Evolutionary conservation across 192 early-diverging fungal species (phyloP).

Genomic region (Umbelopsis isabellina): DNA sequence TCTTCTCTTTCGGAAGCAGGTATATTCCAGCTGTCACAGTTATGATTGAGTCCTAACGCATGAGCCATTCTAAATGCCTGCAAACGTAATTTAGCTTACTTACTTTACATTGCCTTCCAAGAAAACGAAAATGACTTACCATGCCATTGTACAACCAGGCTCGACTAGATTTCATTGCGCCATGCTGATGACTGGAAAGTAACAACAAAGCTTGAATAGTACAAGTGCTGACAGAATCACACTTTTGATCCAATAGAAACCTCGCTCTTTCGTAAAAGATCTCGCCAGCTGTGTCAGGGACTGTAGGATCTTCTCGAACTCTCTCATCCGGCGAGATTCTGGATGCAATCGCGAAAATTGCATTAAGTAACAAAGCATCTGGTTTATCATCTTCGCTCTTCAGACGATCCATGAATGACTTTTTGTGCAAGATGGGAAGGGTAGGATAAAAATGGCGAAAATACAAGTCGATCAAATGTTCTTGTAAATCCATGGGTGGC

Average conservation of each 20-base stretch:
- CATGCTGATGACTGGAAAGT: constrained; percentile 69
- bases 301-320: constrained; percentile 45
- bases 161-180: constrained; percentile 63
- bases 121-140: constrained; percentile 30
- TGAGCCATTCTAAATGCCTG: constrained; percentile 76
- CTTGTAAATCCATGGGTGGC: constrained; percentile 64
- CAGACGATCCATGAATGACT: constrained; percentile 48
- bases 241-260: constrained; percentile 68
- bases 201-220: constrained; percentile 69
- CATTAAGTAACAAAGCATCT: constrained; percentile 51
- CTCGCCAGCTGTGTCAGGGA: constrained; percentile 51
- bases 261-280: constrained; percentile 69
- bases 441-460: constrained; percentile 68
- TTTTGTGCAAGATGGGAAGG: constrained; percentile 70
- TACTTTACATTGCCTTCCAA: no score
- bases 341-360: constrained; percentile 54
- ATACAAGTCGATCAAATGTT: constrained; percentile 61
- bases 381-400: constrained; percentile 24
- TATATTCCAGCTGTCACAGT: constrained; percentile 62
- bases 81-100: neutral
- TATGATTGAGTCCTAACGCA: constrained; percentile 76
- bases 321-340: constrained; percentile 47
- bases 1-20: constrained; percentile 59
- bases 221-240: constrained; percentile 59
- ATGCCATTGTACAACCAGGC: constrained; percentile 78